Evolutionary conservation across 1,139 yeast species (phyloP).

Genomic region (Blastobotrys illinoisensis): DNA sequence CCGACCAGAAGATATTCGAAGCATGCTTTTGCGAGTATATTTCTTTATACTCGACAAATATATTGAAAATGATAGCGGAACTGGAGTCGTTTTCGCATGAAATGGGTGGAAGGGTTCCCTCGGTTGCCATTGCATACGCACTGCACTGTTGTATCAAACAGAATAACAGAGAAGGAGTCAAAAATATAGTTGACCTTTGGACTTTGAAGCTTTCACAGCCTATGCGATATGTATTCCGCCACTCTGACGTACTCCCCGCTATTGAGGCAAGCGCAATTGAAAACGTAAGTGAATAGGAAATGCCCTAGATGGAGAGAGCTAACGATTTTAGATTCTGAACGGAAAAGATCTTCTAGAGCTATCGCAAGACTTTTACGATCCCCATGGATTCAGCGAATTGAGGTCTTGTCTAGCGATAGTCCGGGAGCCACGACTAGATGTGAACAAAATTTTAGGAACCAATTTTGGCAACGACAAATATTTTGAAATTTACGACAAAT

Average conservation of each 20-base stretch:
- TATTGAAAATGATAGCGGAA: background rate
- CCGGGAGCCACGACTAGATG: conserved; percentile 1
- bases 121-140: background rate
- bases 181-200: background rate
- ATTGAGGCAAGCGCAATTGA: conserved; percentile 14
- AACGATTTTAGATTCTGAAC: background rate
- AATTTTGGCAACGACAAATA: conserved; percentile 15
- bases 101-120: background rate
- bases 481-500: conserved; percentile 18
- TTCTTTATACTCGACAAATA: background rate
- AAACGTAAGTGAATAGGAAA: conserved; percentile 11
- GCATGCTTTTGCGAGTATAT: background rate
- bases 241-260: conserved; percentile 15
- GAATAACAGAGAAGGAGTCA: background rate
- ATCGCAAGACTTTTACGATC: background rate
- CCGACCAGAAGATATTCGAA: background rate
- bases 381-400: conserved; percentile 1
- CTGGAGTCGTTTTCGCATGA: background rate
- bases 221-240: conserved; percentile 4
- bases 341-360: background rate
- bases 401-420: background rate
- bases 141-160: background rate
- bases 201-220: background rate
- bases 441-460: conserved; percentile 6
- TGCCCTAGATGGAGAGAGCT: background rate